These are phyloP conservation scores for Penicillium rolfsii DNA, from an alignment of 2,329 filamentous ascomycete genomes.

Conservation along the genomic window DNA sequence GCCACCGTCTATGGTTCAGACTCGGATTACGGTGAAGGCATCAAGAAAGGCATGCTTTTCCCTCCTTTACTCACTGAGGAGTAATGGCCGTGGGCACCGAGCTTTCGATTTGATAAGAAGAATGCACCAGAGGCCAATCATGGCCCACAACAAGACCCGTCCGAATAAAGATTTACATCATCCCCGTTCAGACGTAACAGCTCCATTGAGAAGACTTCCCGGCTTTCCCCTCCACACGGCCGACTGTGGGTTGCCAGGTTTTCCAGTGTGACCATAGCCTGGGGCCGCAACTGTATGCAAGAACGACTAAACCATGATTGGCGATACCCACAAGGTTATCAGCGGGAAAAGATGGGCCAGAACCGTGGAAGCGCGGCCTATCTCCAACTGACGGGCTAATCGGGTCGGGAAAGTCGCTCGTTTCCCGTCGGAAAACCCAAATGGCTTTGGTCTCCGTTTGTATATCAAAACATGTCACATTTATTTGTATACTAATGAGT, in stretches of 20 bases:
- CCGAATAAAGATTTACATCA: constrained; percentile 25
- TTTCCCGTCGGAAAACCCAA: constrained; percentile 42
- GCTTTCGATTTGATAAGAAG: constrained; percentile 36
- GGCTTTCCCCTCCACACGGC: constrained; percentile 19
- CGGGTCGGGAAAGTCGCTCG: constrained; percentile 36
- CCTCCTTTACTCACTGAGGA: constrained; percentile 50
- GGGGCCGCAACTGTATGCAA: constrained; percentile 25
- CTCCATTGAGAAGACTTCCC: constrained; percentile 26
- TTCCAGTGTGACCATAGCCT: constrained; percentile 16
- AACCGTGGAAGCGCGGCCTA: constrained; percentile 27
- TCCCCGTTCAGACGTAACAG: constrained; percentile 26
- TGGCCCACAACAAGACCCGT: constrained; percentile 11
- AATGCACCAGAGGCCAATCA: constrained; percentile 30
- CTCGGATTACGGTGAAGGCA: constrained; percentile 66
- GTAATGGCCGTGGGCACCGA: constrained; percentile 28
- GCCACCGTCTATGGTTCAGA: constrained; percentile 68
- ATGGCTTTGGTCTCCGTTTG: constrained; percentile 24
- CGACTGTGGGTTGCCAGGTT: constrained; percentile 28
- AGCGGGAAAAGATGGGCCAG: constrained; percentile 34
- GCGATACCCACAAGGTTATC: constrained; percentile 36
- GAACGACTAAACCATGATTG: constrained; percentile 26
- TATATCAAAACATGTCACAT: constrained; percentile 39
- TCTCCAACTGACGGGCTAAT: constrained; percentile 9
- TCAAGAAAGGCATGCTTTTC: constrained; percentile 56
- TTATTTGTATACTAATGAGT: constrained; percentile 31